These are phyloP conservation scores for Lepidium didymum DNA, from an alignment of 345 rosid species.

Conservation along the genomic window DNA sequence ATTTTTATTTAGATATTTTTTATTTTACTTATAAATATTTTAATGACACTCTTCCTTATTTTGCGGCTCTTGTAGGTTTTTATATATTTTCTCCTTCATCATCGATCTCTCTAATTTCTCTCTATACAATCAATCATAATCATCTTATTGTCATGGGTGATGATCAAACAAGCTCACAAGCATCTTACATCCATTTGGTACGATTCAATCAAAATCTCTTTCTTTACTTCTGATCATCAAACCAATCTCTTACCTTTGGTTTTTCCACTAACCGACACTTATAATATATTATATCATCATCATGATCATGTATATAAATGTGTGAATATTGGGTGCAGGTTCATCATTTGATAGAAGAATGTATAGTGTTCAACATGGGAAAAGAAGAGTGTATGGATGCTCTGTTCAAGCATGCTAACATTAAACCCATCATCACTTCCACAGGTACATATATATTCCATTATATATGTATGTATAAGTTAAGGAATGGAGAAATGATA, in stretches of 20 bases:
- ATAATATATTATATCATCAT: background rate
- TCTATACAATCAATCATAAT: background rate
- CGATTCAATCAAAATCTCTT: background rate
- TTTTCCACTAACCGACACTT: background rate
- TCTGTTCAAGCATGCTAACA: constrained; percentile 78
- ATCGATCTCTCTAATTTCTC: background rate
- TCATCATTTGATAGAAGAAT: constrained; percentile 87
- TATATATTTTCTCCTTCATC: background rate
- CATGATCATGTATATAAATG: background rate
- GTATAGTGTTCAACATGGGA: constrained; percentile 75
- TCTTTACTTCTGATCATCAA: background rate
- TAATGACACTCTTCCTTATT: background rate
- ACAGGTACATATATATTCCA: constrained; percentile 42
- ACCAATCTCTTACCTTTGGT: background rate
- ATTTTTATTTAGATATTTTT: background rate
- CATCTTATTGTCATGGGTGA: constrained; percentile 33
- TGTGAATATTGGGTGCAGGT: constrained; percentile 39
- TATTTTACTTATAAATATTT: background rate
- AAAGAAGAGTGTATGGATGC: constrained; percentile 95
- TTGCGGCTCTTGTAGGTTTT: background rate
- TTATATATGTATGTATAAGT: background rate
- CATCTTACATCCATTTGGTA: constrained; percentile 67
- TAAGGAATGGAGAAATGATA: background rate
- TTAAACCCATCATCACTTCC: constrained; percentile 76
- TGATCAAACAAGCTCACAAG: constrained; percentile 38